Evolutionary conservation across 1,284 basidiomycete genomes (phyloP), one percentile per base, ranked within the genome.

Genomic region (Cryptococcus depauperatus): DNA sequence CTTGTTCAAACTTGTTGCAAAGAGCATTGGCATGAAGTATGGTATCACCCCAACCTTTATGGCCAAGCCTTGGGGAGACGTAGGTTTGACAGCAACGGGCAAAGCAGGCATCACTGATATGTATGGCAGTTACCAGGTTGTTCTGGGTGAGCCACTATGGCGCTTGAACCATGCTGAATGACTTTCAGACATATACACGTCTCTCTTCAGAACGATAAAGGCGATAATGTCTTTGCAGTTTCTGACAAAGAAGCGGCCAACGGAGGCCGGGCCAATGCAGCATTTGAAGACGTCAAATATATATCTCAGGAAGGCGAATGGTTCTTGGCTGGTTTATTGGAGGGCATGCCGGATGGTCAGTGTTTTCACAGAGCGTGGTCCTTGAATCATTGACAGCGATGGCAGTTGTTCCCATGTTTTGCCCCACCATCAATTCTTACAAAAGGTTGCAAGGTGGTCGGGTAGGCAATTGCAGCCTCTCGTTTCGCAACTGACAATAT

Each of bases 371-470:
- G 23, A 10, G 13, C 16, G 19, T 23, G 16, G 41, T 25, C 25
- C 16, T 14, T 41, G n/a, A 33, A 22, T 22, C 13, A 16, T 16
- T 25, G 16, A 38, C 18, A 8, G 2, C n/a, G 9, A n/a, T 28
- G 7, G 16, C 48, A 69, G 66, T 70, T 41, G 64, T 74, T 50
- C 73, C 72, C 1, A 55, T 73, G 52, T 74, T 95, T 47, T 91
- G 92, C 28, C 90, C 91, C 1, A 95, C 85, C 0, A 84, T 95
- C 69, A 93, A 93, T 62, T 89, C 89, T n/a, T 98, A 97, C 75
- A 98, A 97, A 68, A 85, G 92, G 18, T 79, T 98, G 11, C 82
- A 89, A 14, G 91, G 86, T n/a, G 91, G 91, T 16, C 88, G 90
- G 65, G 82, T 69, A 45, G 44, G 65, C 18, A 1, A 35, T 46